These are phyloP conservation scores for Trichoderma virens DNA, from an alignment of 495 filamentous ascomycete genomes.

Conservation along the genomic window DNA sequence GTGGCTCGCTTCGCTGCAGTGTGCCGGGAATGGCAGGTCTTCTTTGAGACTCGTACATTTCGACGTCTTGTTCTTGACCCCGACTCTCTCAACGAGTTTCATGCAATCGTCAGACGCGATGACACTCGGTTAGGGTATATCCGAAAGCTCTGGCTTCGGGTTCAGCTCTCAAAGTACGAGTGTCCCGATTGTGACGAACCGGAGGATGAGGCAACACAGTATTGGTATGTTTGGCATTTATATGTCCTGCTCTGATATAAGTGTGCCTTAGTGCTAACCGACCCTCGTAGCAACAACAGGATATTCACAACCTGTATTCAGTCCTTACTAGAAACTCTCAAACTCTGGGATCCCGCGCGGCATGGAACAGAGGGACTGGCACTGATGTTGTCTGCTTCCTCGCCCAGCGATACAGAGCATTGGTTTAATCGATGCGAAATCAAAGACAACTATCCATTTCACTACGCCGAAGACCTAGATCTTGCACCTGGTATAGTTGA, in stretches of 20 bases:
- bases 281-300: not conserved
- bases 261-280: not conserved
- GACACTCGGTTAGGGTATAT: slow-evolving; percentile 2
- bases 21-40: not conserved
- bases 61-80: slow-evolving; percentile 5
- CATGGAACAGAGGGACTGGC: not conserved
- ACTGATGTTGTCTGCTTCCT: slow-evolving; percentile 2
- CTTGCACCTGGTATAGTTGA: not conserved
- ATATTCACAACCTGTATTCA: slow-evolving; percentile 2
- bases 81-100: not conserved
- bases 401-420: slow-evolving; percentile 4
- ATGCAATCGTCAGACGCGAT: not conserved
- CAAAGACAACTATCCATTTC: slow-evolving; percentile 5
- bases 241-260: not conserved
- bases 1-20: not conserved
- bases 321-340: not conserved
- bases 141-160: slow-evolving; percentile 3
- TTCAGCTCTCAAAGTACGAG: not conserved
- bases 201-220: not conserved
- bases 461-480: slow-evolving; percentile 2
- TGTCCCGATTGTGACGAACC: not conserved
- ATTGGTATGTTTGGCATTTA: slow-evolving; percentile 2
- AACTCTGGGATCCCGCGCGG: not conserved
- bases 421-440: not conserved
- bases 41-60: slow-evolving; percentile 8